Evolutionary conservation across 371 early-diverging fungal genomes (phyloP).

Genomic region (Polyrhizophydium stewartii): DNA sequence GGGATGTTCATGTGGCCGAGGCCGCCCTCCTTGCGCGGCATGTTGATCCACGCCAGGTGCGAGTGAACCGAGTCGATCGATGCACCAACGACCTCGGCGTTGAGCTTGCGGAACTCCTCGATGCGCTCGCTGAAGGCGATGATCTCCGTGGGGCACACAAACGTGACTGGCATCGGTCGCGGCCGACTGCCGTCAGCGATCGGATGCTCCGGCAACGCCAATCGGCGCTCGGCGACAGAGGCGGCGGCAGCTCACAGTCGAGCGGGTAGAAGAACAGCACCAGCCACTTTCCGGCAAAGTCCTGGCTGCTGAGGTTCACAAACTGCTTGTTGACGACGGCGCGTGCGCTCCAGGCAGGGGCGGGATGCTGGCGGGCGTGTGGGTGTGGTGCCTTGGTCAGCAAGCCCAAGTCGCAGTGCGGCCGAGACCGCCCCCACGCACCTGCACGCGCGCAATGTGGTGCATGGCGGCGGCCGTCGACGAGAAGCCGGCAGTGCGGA

Average conservation of each 20-base stretch:
- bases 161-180: constrained; percentile 5
- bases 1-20: constrained; percentile 86
- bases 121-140: constrained; percentile 57
- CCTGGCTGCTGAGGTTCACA: constrained; percentile 61
- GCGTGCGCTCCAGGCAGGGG: background rate
- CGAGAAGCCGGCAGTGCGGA: too few relatives aligned
- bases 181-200: background rate
- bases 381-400: too few relatives aligned
- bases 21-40: constrained; percentile 83
- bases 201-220: too few relatives aligned
- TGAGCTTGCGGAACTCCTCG: constrained; percentile 73
- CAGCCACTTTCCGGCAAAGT: constrained; percentile 75
- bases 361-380: background rate
- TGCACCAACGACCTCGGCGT: constrained; percentile 71
- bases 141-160: constrained; percentile 75
- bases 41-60: constrained; percentile 62
- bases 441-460: too few relatives aligned
- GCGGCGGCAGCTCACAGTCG: constrained; percentile 23
- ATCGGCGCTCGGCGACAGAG: background rate
- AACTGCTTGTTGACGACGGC: constrained; percentile 27
- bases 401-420: too few relatives aligned
- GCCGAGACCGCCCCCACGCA: too few relatives aligned
- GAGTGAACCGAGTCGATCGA: constrained; percentile 59
- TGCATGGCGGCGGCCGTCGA: too few relatives aligned
- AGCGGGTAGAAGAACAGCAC: constrained; percentile 88